Evolutionary conservation across 1,284 basidiomycete species (phyloP).

Genomic region (Puccinia coronata): DNA sequence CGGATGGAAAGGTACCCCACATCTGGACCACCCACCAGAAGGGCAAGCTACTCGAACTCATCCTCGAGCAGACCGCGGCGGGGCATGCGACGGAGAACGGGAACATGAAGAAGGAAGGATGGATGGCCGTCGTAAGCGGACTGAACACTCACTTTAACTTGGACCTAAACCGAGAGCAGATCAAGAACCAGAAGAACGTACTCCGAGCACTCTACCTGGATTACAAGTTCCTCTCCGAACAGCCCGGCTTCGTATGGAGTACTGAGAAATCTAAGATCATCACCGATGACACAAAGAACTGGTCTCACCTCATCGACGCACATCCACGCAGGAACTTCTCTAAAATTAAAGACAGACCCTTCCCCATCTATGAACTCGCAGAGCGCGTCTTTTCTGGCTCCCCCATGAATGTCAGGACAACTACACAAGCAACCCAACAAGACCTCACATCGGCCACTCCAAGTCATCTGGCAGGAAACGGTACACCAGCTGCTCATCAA

Average conservation of each 20-base stretch:
- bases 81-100: background rate
- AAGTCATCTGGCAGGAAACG: background rate
- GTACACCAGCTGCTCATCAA: no score
- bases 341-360: background rate
- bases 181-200: background rate
- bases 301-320: background rate
- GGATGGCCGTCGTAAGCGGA: background rate
- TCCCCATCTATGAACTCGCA: background rate
- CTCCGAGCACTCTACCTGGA: background rate
- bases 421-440: background rate
- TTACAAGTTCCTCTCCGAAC: background rate
- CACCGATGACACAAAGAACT: background rate
- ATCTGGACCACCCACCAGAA: background rate
- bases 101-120: background rate
- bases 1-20: background rate
- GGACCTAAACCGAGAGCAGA: background rate
- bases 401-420: no score
- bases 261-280: background rate
- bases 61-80: background rate
- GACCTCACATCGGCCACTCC: background rate
- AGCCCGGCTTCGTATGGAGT: background rate
- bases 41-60: background rate
- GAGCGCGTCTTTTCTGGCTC: background rate
- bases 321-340: background rate
- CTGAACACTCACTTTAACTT: background rate